Conservation (phyloP, 179 eudicot genomes). For the Amaranthus tricolor region DNA sequence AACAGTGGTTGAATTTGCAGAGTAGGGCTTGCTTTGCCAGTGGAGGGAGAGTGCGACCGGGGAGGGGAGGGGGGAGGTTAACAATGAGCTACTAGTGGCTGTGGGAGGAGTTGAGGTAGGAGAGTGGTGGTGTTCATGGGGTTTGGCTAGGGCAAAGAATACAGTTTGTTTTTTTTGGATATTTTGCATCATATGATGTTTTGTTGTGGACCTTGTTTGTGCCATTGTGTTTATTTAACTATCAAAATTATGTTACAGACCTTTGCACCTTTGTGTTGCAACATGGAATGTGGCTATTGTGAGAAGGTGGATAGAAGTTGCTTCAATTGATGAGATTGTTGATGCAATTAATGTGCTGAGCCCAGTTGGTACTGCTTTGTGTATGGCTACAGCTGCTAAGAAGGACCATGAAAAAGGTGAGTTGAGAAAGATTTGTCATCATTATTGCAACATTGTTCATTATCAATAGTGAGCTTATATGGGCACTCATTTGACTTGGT, state of each 20-base stretch:
- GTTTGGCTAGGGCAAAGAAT: too few species aligned
- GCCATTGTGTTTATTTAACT: conserved; percentile 8
- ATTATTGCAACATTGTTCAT: neutral
- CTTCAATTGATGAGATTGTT: conserved; percentile 67
- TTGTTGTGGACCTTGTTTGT: neutral
- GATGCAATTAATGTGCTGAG: conserved; percentile 75
- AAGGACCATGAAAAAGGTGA: conserved; percentile 92
- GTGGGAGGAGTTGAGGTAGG: too few species aligned
- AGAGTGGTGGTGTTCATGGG: too few species aligned
- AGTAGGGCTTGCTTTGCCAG: too few species aligned
- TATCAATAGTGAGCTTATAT: neutral
- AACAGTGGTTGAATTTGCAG: too few species aligned
- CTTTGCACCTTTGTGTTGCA: conserved; percentile 80
- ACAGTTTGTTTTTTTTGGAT: neutral
- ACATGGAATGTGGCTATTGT: conserved; percentile 93
- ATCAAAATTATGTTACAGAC: conserved; percentile 47
- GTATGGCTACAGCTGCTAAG: conserved; percentile 94
- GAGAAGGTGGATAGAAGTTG: conserved; percentile 88
- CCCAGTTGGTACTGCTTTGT: conserved; percentile 82
- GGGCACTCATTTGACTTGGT: neutral
- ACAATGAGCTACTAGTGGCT: too few species aligned
- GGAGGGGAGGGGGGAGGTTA: too few species aligned
- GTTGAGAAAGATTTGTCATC: conserved; percentile 1
- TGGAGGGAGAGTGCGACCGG: too few species aligned
- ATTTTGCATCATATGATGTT: conserved; percentile 7